Base-by-base conservation (phyloP, 2,329 filamentous ascomycete genomes). In the Penicillium sp. region DNA sequence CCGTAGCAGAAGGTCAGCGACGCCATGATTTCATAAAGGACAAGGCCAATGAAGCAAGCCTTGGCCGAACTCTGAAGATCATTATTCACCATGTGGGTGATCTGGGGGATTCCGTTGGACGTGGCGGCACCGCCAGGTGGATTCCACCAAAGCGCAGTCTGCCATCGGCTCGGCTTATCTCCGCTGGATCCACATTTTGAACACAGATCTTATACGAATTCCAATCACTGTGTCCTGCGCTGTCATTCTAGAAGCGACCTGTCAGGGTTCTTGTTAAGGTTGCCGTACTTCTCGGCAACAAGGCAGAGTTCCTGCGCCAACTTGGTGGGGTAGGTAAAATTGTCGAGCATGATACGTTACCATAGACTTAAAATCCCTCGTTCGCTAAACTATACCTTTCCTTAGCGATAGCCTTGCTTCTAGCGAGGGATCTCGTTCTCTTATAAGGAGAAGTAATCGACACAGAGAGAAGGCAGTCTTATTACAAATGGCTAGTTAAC, bases 401-500 rank as follows among this genome's bases (percentile, higher is more conserved):
- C 63, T 69, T 12, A 64, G 64, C 38, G 52, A 52, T 60, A 49
- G 56, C 41, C 10, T 58, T 57, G 20, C 49, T 55, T 35, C 35
- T 15, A 31, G 56, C 42, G 54, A 66, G 48, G 37, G 1, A 53
- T 56, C 14, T 62, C 55, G 14, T 69, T 67, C 22, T 55, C 43
- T 17, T 67, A 64, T 14, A 62, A 67, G 39, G 60, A 61, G 34
- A 64, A 61, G 15, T 31, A 59, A 58, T 61, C 51, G 4, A 34
- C 42, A 38, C 51, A 59, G 25, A 34, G 34, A 17, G 53, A 50
- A 55, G 53, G 37, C 31, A 52, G 28, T 49, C 59, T 70, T 50
- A 5, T 66, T 22, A 42, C 67, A 5, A 66, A 65, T 54, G 53
- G 63, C 7, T 43, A 15, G 6, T 70, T 63, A 60, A 67, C 58